phyloP scores from a whole-genome alignment of 2,329 filamentous ascomycete genomes.

The Talaromyces albobiverticillius region DNA sequence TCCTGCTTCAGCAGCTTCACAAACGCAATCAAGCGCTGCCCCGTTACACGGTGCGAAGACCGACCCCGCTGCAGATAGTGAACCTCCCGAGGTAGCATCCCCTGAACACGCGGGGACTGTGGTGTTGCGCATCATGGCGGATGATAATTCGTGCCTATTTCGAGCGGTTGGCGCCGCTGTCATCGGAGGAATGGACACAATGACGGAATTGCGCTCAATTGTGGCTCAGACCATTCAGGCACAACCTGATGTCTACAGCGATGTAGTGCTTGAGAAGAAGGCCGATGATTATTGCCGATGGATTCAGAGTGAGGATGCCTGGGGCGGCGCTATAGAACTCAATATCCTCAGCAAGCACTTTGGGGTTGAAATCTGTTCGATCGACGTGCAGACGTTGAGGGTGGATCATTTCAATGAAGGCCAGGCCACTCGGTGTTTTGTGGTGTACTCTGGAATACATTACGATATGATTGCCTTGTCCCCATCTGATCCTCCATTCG shows the following conservation, averaged over 20 bases:
- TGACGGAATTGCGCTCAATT: conserved; percentile 71
- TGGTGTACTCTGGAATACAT: conserved; percentile 90
- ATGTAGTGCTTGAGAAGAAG: conserved; percentile 70
- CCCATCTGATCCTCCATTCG: conserved; percentile 57
- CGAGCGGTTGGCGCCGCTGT: conserved; percentile 80
- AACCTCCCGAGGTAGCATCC: conserved; percentile 61
- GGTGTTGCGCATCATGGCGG: conserved; percentile 89
- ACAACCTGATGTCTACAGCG: conserved; percentile 69
- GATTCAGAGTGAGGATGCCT: conserved; percentile 76
- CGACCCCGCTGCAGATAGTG: conserved; percentile 40
- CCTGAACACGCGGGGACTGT: conserved; percentile 55
- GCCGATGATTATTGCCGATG: conserved; percentile 75
- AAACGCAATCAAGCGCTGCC: background rate
- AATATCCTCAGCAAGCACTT: conserved; percentile 82
- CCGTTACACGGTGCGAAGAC: background rate
- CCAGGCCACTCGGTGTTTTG: conserved; percentile 65
- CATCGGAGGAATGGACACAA: conserved; percentile 63
- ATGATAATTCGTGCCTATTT: conserved; percentile 94
- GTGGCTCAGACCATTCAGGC: conserved; percentile 75
- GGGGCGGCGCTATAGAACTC: conserved; percentile 91
- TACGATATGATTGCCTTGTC: conserved; percentile 86
- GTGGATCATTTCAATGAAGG: conserved; percentile 78
- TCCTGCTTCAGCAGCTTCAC: background rate
- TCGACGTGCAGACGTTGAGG: conserved; percentile 69
- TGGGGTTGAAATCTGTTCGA: conserved; percentile 77